These are phyloP conservation scores for Centella asiatica DNA, from an alignment of 129 eudicot genomes.

Conservation along the genomic window DNA sequence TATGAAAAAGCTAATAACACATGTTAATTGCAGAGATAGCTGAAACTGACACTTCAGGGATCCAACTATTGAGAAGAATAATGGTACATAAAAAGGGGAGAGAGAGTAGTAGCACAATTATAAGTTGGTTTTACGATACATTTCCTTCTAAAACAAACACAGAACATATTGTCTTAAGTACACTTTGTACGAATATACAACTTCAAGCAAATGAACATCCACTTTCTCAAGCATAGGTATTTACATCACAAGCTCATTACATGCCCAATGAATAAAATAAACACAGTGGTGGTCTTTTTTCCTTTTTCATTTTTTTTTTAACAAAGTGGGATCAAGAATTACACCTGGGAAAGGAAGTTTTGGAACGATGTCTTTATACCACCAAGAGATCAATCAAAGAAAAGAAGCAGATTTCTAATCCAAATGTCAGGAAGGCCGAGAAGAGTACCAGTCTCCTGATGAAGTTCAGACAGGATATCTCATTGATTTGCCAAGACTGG, in stretches of 20 bases:
- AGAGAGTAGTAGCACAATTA: no score
- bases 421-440: background rate
- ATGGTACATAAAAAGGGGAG: background rate
- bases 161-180: background rate
- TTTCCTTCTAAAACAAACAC: background rate
- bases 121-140: background rate
- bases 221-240: background rate
- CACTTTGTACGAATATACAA: background rate
- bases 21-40: no score
- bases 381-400: background rate
- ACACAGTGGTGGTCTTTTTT: background rate
- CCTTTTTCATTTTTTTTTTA: no score
- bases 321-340: background rate
- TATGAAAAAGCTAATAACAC: no score
- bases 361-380: background rate
- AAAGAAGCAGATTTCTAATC: background rate
- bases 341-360: background rate
- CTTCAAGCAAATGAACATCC: background rate
- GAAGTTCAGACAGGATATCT: background rate
- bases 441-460: background rate
- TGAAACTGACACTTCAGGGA: no score
- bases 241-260: slow-evolving; percentile 2
- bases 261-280: background rate
- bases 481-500: background rate
- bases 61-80: no score